phyloP scores from a whole-genome alignment of 495 filamentous ascomycete species.

The Pyrenula aspistea region DNA sequence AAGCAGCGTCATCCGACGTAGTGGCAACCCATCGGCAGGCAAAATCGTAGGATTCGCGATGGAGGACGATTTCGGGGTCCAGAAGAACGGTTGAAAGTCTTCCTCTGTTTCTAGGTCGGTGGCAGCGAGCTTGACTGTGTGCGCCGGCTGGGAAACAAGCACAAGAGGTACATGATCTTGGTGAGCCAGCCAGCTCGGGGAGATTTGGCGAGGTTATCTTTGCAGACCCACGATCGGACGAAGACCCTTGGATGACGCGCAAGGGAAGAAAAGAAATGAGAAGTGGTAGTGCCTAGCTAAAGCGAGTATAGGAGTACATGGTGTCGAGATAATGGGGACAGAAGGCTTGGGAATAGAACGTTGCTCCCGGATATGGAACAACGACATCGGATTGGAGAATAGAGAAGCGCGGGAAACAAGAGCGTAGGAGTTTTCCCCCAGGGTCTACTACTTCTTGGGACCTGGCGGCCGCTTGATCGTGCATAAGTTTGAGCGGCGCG shows the following conservation, averaged over 20 bases:
- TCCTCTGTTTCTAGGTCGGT: background rate
- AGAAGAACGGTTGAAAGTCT: too few relatives aligned
- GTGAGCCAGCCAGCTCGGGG: background rate
- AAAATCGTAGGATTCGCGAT: too few relatives aligned
- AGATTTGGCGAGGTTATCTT: background rate
- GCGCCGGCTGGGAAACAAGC: background rate
- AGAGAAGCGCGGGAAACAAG: background rate
- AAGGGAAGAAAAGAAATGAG: background rate
- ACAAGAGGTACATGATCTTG: background rate
- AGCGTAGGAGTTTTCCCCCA: background rate
- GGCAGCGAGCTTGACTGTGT: background rate
- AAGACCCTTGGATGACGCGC: background rate
- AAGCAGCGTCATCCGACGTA: slow-evolving; percentile 20
- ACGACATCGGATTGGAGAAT: background rate
- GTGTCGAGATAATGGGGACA: background rate
- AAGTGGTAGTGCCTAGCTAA: background rate
- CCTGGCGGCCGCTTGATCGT: background rate
- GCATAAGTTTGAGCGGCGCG: background rate
- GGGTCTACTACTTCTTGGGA: background rate
- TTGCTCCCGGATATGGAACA: background rate
- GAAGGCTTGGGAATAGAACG: background rate
- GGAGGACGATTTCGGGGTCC: too few relatives aligned
- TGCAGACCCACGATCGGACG: background rate
- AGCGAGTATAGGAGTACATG: background rate
- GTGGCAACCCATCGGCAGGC: background rate